Evolutionary conservation across 768 basidiomycete genomes (phyloP).

Genomic region (Rhizopogon vinicolor): DNA sequence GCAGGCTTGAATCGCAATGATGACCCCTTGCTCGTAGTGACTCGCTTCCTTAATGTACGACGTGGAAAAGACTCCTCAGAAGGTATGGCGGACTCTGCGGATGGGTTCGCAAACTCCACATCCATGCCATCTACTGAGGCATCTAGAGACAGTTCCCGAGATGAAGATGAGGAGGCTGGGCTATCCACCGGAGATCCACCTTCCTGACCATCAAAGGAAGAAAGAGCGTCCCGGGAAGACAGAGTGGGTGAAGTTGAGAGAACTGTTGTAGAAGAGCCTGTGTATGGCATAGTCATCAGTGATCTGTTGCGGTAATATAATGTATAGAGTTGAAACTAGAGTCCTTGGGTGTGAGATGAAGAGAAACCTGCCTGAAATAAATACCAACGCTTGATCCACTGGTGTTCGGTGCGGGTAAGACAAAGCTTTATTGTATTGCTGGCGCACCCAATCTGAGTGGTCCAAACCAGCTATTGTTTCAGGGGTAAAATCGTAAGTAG

Average conservation of each 20-base stretch:
- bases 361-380: conserved; percentile 8
- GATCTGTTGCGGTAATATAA: background rate
- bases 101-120: conserved; percentile 15
- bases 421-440: conserved; percentile 10
- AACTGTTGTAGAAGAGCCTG: conserved; percentile 15
- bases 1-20: conserved; percentile 19
- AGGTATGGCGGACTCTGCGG: conserved; percentile 22
- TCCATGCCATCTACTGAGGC: conserved; percentile 20
- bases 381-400: conserved; percentile 7
- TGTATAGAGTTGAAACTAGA: background rate
- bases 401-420: conserved; percentile 7
- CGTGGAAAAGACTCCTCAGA: conserved; percentile 14
- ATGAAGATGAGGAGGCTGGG: conserved; percentile 26
- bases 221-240: conserved; percentile 26
- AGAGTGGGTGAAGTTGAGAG: conserved; percentile 23
- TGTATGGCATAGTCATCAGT: conserved; percentile 4
- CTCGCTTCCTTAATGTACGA: conserved; percentile 24
- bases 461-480: conserved; percentile 10
- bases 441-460: conserved; percentile 2
- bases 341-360: background rate
- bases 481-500: background rate
- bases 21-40: conserved; percentile 17
- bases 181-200: conserved; percentile 24
- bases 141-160: conserved; percentile 27
- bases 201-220: conserved; percentile 27